Percentiles rank a stretch among this genome's conserved stretches.
Evolutionary conservation across 2,329 filamentous ascomycete genomes (phyloP).

Genomic region (Thielaviopsis populi): DNA sequence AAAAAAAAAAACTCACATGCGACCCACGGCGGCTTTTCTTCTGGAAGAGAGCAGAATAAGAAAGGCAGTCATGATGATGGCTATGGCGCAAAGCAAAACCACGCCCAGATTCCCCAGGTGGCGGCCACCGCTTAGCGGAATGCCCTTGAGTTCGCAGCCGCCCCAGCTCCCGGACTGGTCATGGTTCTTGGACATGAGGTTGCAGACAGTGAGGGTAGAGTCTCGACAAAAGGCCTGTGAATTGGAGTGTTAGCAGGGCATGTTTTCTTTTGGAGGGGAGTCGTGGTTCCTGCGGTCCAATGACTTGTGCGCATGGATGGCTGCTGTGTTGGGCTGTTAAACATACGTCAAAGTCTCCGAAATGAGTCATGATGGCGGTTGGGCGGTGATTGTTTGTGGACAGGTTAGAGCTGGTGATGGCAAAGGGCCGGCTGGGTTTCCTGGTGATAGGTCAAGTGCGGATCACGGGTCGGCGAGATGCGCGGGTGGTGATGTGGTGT

Average conservation of each 20-base stretch:
- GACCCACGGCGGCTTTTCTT: constrained; percentile 85
- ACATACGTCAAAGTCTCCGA: constrained; percentile 45
- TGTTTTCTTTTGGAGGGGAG: not conserved
- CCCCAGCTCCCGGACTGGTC: constrained; percentile 45
- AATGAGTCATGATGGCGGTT: constrained; percentile 30
- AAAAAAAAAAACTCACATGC: constrained; percentile 58
- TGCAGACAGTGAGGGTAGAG: constrained; percentile 70
- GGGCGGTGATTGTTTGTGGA: not conserved
- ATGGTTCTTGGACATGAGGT: constrained; percentile 51
- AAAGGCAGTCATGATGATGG: constrained; percentile 51
- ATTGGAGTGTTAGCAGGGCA: constrained; percentile 14
- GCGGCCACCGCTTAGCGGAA: constrained; percentile 48
- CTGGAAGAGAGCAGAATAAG: constrained; percentile 68
- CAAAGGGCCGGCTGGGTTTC: too few relatives aligned
- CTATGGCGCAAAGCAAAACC: constrained; percentile 65
- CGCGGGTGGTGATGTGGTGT: not conserved
- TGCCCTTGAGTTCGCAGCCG: constrained; percentile 63
- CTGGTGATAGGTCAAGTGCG: too few relatives aligned
- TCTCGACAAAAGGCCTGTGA: constrained; percentile 65
- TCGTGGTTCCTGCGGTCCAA: not conserved
- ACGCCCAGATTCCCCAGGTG: constrained; percentile 82
- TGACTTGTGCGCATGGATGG: too few relatives aligned
- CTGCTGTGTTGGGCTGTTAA: not conserved
- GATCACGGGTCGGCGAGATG: not conserved
- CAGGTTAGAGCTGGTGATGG: not conserved